Evolutionary conservation across 2,329 filamentous ascomycete species (phyloP), one percentile per base, ranked within the genome.

Genomic region (Berkeleyomyces rouxiae): DNA sequence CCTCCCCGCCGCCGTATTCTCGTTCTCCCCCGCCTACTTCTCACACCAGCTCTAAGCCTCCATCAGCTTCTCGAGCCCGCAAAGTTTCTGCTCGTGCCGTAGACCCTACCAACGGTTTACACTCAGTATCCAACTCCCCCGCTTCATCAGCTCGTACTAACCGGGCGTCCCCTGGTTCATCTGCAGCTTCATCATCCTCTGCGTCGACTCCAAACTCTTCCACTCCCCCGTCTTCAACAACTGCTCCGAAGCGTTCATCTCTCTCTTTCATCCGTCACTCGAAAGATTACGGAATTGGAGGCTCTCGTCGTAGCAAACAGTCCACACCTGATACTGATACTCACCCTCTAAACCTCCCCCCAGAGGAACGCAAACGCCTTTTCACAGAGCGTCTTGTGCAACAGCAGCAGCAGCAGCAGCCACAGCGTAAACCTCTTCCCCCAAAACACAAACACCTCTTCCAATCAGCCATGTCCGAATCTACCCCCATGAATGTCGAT

Each of bases 301-400:
- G 77, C 74, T 57, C 74, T 72, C 77, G 79, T 63, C 76, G 79
- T 66, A 75, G 74, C 68, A 82, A 82, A 71, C 74, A 63, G 33
- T 7, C 55, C 13, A 58, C 46, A 37, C 16, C 77, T 70, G 84
- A 88, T 71, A 78, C 79, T 67, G 82, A 92, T 71, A 86, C 84
- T 2, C 91, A 96, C 73, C 92, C 92, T 46, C 81, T 96, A 61
- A 96, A 96, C 70, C 82, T 95, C 31, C 90, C 87, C 1, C 90
- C 90, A 57, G 90, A 96, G 76, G 86, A 96, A 79, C 82, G 90
- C 70, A 87, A 88, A 73, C 84, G 88, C 66, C 75, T 88, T 64
- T 89, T 86, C n/a, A 61, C 39, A 9, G 53, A 64, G 51, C 53
- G 55, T 59, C 59, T 64, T 44, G 61, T 55, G n/a, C 59, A 62